Percentiles rank a stretch among this genome's conserved stretches.
Evolutionary conservation across 1,284 basidiomycete species (phyloP).

Genomic region (Mycena sp.): DNA sequence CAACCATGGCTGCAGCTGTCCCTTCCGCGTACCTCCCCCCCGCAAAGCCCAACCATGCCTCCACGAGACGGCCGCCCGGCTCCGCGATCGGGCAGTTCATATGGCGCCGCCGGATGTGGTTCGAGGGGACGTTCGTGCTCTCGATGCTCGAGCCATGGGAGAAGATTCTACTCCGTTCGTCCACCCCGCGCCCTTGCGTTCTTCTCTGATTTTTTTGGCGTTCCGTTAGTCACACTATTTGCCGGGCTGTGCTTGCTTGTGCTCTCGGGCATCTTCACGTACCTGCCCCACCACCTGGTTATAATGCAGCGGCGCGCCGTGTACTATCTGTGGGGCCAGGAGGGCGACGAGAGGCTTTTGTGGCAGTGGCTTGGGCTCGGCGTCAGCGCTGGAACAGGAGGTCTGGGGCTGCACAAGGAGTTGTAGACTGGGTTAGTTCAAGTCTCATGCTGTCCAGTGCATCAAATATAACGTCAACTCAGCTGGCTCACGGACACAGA

Average conservation of each 20-base stretch:
- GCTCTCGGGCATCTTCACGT: slow-evolving; percentile 47
- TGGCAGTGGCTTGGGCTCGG: slow-evolving; percentile 43
- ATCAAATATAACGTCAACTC: too few relatives aligned
- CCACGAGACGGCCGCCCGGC: slow-evolving; percentile 48
- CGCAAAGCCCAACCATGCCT: slow-evolving; percentile 33
- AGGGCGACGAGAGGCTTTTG: slow-evolving; percentile 33
- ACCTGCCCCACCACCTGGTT: slow-evolving; percentile 50
- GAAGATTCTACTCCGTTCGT: slow-evolving; percentile 62
- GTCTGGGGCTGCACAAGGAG: slow-evolving; percentile 34
- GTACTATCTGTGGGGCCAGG: slow-evolving; percentile 53
- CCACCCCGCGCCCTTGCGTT: background rate
- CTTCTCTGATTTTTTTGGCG: background rate
- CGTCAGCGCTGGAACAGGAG: background rate
- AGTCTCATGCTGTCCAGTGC: too few relatives aligned
- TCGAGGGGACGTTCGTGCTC: slow-evolving; percentile 62
- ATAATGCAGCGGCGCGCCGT: slow-evolving; percentile 49
- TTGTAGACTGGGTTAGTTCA: slow-evolving; percentile 21
- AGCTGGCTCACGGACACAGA: too few relatives aligned
- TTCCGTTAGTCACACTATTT: slow-evolving; percentile 45
- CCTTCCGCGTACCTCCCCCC: slow-evolving; percentile 21
- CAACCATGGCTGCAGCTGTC: slow-evolving; percentile 1
- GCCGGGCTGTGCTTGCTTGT: slow-evolving; percentile 44
- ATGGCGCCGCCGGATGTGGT: slow-evolving; percentile 59
- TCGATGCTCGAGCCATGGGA: slow-evolving; percentile 69
- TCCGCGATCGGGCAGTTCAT: slow-evolving; percentile 47